These are phyloP conservation scores for Linum lewisii DNA, from an alignment of 345 rosid species.

Conservation along the genomic window DNA sequence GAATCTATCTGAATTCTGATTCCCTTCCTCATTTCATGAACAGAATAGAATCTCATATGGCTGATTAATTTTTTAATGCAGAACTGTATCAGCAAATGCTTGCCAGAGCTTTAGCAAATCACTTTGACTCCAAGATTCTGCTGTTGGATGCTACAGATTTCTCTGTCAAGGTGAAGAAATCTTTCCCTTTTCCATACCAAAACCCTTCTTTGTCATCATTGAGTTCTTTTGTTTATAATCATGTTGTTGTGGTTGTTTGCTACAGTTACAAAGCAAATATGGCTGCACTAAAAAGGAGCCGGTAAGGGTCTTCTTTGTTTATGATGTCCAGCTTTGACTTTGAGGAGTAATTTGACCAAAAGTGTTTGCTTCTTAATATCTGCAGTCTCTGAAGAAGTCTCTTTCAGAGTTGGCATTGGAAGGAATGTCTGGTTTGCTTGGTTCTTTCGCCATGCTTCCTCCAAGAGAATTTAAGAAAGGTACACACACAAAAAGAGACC, in stretches of 20 bases:
- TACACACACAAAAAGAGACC: constrained; percentile 13
- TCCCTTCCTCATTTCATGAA: not conserved
- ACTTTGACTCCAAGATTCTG: constrained; percentile 72
- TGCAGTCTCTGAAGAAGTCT: constrained; percentile 62
- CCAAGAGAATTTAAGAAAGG: constrained; percentile 48
- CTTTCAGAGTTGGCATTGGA: constrained; percentile 68
- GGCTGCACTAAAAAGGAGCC: constrained; percentile 57
- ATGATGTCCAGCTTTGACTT: not conserved
- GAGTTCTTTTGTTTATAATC: constrained; percentile 12
- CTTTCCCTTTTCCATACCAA: not conserved
- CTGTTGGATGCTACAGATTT: constrained; percentile 68
- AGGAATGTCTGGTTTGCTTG: constrained; percentile 58
- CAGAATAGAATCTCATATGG: constrained; percentile 10
- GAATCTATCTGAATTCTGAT: not conserved
- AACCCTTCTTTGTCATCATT: not conserved
- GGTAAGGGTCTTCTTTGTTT: constrained; percentile 36
- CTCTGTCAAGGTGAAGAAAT: constrained; percentile 55
- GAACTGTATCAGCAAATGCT: constrained; percentile 93
- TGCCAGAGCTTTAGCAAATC: constrained; percentile 80
- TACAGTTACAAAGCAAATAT: constrained; percentile 84
- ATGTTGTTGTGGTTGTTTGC: constrained; percentile 13
- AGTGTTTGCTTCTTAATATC: constrained; percentile 14
- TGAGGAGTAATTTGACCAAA: constrained; percentile 9
- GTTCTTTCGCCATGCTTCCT: constrained; percentile 56
- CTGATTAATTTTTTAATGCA: constrained; percentile 13